Percentiles rank a stretch among this genome's conserved stretches.
Evolutionary conservation across 352 stramenopile genomes (phyloP).

Genomic region (Phytophthora pseudosyringae): DNA sequence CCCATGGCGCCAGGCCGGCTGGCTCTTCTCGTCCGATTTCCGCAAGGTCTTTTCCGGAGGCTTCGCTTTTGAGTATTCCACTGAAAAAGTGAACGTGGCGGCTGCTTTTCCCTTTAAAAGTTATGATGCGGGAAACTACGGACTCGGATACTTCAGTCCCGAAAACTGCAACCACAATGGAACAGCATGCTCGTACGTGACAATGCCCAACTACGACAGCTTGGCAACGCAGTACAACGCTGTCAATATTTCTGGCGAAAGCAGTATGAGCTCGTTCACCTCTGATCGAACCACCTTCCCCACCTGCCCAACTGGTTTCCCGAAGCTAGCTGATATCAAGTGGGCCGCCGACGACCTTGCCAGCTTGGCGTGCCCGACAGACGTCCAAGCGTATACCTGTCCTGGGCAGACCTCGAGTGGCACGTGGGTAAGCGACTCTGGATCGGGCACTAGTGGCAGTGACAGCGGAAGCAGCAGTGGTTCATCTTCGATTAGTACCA

Average conservation of each 20-base stretch:
- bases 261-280: slow-evolving; percentile 37
- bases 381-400: slow-evolving; percentile 42
- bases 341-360: slow-evolving; percentile 40
- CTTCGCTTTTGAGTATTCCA: slow-evolving; percentile 87
- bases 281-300: slow-evolving; percentile 33
- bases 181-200: slow-evolving; percentile 61
- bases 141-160: slow-evolving; percentile 83
- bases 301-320: slow-evolving; percentile 36
- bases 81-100: slow-evolving; percentile 63
- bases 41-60: slow-evolving; percentile 66
- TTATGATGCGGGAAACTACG: slow-evolving; percentile 82
- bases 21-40: slow-evolving; percentile 55
- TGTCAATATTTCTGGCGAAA: slow-evolving; percentile 41
- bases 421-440: slow-evolving; percentile 38
- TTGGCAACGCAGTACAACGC: slow-evolving; percentile 62
- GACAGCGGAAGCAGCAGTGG: slow-evolving; percentile 9
- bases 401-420: slow-evolving; percentile 48
- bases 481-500: slow-evolving; percentile 2
- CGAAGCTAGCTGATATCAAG: slow-evolving; percentile 26
- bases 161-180: slow-evolving; percentile 66
- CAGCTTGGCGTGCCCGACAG: slow-evolving; percentile 29
- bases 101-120: slow-evolving; percentile 58
- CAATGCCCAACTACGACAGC: slow-evolving; percentile 81
- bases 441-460: slow-evolving; percentile 14
- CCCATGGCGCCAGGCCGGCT: slow-evolving; percentile 63